Base-by-base conservation (phyloP, 2,329 filamentous ascomycete species). In the Alternaria brassicicola region DNA sequence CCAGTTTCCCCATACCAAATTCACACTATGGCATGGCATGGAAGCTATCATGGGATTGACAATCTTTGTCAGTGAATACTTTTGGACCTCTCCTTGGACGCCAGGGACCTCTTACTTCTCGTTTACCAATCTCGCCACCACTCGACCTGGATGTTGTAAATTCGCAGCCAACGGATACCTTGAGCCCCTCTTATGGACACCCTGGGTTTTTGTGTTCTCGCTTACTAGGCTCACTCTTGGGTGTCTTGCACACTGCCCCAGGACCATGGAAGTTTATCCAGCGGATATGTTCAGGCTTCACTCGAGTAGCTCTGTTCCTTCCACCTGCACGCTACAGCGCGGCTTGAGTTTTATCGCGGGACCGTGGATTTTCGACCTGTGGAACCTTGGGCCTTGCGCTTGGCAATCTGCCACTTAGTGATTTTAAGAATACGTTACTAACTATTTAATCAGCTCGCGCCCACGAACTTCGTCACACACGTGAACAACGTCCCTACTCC, bases 401-500 rank as follows among this genome's bases (percentile, higher is more conserved):
- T 15, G 19, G 36, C 19, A 23, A 39, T 5, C 10, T 23, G 36
- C 19, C 19, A 39, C 36, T 8, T 23, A 23, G 10, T 15, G 19
- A 39, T 39, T 3, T 15, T 23, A 5, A 23, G 36, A 39, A 39
- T 23, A 4, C 6, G 5, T 35, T 52, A 36, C 52, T 61, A 41
- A 67, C 52, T 9, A 36, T 4, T 13, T 48, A 23, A 97, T 3
- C 73, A 93, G 93, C 86, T 99, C 28, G 92, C 94, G 4, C 93
- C 94, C 1, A 99, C 95, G 15, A 99, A 98, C 78, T 99, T 99
- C 79, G 91, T 99, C 77, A 96, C 94, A 0, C 92, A 95, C 63
- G 93, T 99, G 69, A 99, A 99, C 76, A 93, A 92, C 52, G 86
- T 91, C 57, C 83, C 90, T 15, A 98, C 95, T 0, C 90, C 89